A percentile compares a stretch with the other conserved stretches of the same genome.
Evolutionary conservation across 805 yeast genomes (phyloP).

Genomic region (Diddensiella santjacobensis): DNA sequence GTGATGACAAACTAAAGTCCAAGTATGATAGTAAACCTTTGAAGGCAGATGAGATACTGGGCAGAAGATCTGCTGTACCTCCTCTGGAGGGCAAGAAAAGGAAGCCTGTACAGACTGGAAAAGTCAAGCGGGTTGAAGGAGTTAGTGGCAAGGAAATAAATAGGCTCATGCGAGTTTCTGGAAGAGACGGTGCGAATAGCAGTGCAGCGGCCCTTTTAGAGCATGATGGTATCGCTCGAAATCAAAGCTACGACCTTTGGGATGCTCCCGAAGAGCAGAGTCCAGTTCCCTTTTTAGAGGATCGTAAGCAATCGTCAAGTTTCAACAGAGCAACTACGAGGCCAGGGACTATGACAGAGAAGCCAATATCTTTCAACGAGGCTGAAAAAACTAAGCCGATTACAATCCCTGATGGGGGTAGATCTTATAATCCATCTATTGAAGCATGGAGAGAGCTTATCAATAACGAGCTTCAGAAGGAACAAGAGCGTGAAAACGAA

Average conservation of each 20-base stretch:
- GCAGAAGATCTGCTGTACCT: slow-evolving; percentile 72
- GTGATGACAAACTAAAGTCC: slow-evolving; percentile 45
- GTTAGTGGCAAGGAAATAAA: slow-evolving; percentile 61
- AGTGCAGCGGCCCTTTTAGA: slow-evolving; percentile 51
- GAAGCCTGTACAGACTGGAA: slow-evolving; percentile 29
- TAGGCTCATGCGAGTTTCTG: slow-evolving; percentile 70
- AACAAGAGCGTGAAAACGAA: slow-evolving; percentile 63
- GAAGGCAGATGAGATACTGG: slow-evolving; percentile 67
- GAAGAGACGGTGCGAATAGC: slow-evolving; percentile 54
- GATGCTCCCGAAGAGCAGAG: slow-evolving; percentile 22
- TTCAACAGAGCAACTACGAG: slow-evolving; percentile 24
- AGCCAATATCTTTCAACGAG: slow-evolving; percentile 56
- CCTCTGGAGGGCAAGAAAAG: slow-evolving; percentile 46
- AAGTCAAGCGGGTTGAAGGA: slow-evolving; percentile 51
- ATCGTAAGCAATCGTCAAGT: slow-evolving; percentile 26
- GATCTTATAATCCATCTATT: slow-evolving; percentile 86
- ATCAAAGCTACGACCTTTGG: slow-evolving; percentile 69
- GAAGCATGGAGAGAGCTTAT: slow-evolving; percentile 78
- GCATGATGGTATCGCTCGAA: slow-evolving; percentile 58
- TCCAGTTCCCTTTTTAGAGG: slow-evolving; percentile 7
- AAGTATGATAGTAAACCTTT: slow-evolving; percentile 41
- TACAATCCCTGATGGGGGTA: slow-evolving; percentile 72
- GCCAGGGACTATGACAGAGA: slow-evolving; percentile 47
- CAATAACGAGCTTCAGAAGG: slow-evolving; percentile 59
- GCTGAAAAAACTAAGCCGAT: slow-evolving; percentile 36